Base-by-base conservation (phyloP, 768 basidiomycete genomes). In the Stropharia rugosoannulata region DNA sequence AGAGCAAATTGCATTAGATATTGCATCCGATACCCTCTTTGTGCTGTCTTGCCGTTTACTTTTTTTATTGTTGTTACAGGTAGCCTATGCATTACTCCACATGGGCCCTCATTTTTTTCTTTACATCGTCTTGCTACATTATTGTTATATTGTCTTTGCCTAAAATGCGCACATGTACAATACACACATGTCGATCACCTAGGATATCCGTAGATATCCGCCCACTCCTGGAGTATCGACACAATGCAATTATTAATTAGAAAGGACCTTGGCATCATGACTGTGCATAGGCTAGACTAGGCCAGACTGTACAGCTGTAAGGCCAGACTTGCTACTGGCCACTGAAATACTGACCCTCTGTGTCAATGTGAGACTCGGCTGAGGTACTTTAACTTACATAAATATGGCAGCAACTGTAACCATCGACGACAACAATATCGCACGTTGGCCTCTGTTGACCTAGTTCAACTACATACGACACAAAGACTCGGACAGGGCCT, bases 181-280 rank as follows among this genome's bases (percentile, higher is more conserved):
- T 22, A 22, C 22, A 22, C 22, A 22, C 22, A 22, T 22, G 22
- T 22, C 22, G 22, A 22, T 22, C 22, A 22, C 22, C 22, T 22
- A 4, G 22, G 22, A 22, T 22, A 22, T 22, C 22, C 22, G 4
- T 22, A 22, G 22, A 22, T 22, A 22, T 22, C 22, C 22, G 22
- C 4, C n/a, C n/a, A n/a, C 22, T 22, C 22, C 22, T 22, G 22
- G 22, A 22, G 22, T 50, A 41, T 61, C 53, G 56, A 55, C 55
- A 57, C 57, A 61, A 61, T 61, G 44, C 41, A 45, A 61, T 40
- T 35, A 38, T 56, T 52, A 47, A 47, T 56, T 49, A 56, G 54
- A 51, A 54, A 53, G 42, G 35, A 41, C 27, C 47, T 49, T 54
- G 57, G 49, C 46, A 58, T 49, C 47, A 32, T 53, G 29, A 43